Conservation (phyloP, 805 yeast genomes). For the Yamadazyma paraphyllophila region DNA sequence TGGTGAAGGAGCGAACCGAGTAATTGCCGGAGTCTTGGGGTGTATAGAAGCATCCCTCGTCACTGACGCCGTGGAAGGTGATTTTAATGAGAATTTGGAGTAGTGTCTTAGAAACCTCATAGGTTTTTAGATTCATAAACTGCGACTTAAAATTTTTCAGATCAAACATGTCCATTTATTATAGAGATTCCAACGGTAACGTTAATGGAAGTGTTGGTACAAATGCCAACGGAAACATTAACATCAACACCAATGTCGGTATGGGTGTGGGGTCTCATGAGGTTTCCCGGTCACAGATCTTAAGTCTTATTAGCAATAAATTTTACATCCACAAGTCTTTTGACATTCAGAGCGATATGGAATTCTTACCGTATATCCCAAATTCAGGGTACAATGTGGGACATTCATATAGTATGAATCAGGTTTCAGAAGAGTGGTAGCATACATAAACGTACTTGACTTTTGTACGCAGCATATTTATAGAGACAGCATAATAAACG, state of each 20-base stretch:
- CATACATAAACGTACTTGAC: not conserved
- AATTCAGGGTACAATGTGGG: not conserved
- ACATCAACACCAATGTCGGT: not conserved
- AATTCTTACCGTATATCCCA: constrained; percentile 44
- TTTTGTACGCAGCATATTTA: no score
- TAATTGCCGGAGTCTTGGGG: constrained; percentile 21
- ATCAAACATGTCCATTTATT: constrained; percentile 5
- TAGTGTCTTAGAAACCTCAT: constrained; percentile 9
- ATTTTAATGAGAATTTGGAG: constrained; percentile 5
- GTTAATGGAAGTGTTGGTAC: not conserved
- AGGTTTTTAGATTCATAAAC: not conserved
- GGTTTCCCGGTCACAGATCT: constrained; percentile 11
- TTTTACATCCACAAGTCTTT: constrained; percentile 66
- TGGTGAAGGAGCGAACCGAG: constrained; percentile 98
- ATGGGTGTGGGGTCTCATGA: not conserved
- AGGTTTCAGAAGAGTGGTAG: constrained; percentile 3
- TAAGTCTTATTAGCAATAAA: constrained; percentile 41
- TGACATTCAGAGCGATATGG: constrained; percentile 68
- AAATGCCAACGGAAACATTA: not conserved
- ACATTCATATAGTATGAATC: not conserved
- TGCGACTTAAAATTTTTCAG: constrained; percentile 10
- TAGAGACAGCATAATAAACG: not conserved
- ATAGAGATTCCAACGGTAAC: constrained; percentile 5
- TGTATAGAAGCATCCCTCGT: constrained; percentile 1
- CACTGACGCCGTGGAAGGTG: not conserved